phyloP scores from a whole-genome alignment of 495 filamentous ascomycete species.

The Penicillium subrubescens region DNA sequence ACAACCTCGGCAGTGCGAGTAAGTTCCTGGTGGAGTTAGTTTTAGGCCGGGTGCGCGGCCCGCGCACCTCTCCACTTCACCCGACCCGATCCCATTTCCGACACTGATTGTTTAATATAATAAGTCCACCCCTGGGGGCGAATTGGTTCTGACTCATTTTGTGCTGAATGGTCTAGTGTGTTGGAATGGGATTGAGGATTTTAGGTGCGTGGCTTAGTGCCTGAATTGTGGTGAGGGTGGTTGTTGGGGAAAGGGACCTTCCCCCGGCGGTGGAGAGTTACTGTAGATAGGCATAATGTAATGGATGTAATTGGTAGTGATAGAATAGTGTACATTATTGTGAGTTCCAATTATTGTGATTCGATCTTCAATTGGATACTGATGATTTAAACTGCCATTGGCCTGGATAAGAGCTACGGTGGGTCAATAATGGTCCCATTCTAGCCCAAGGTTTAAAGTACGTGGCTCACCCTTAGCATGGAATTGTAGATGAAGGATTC shows the following conservation, averaged over 20 bases:
- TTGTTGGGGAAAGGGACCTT: neutral
- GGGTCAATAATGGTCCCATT: neutral
- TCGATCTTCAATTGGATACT: neutral
- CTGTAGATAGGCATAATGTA: too few relatives aligned
- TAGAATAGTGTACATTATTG: neutral
- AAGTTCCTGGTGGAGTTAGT: neutral
- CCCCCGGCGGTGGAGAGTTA: too few relatives aligned
- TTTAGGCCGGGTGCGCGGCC: neutral
- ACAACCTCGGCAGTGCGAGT: neutral
- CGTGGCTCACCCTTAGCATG: neutral
- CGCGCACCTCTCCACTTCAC: neutral
- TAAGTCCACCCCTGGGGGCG: neutral
- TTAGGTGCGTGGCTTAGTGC: neutral
- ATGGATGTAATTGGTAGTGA: neutral
- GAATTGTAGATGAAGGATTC: too few relatives aligned
- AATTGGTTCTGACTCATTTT: constrained; percentile 1
- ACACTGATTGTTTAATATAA: neutral
- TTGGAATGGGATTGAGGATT: neutral
- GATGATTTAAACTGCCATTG: neutral
- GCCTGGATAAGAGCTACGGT: neutral
- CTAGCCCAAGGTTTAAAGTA: neutral
- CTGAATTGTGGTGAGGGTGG: neutral
- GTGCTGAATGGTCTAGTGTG: neutral
- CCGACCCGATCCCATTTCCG: neutral
- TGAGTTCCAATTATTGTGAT: neutral